These are phyloP conservation scores for Psidium friedrichsthalianum DNA, from an alignment of 345 rosid genomes.

Conservation along the genomic window DNA sequence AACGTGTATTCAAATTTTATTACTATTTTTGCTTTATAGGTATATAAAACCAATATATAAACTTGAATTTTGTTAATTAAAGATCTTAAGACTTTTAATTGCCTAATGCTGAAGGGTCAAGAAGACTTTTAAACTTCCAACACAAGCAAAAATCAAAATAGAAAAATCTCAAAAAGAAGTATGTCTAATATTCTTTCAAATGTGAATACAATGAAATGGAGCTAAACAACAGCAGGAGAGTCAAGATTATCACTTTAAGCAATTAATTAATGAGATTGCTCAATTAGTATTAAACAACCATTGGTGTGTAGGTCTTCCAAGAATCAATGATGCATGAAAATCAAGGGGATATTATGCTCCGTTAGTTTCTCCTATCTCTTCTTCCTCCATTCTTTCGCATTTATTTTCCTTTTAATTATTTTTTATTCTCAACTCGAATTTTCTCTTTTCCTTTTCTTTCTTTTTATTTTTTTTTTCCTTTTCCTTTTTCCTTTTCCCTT, in stretches of 20 bases:
- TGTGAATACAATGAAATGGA: background rate
- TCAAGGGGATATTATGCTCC: background rate
- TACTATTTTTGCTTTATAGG: background rate
- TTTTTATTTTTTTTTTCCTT: no score
- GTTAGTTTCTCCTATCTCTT: no score
- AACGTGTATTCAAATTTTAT: background rate
- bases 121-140: background rate
- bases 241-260: background rate
- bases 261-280: background rate
- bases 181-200: background rate
- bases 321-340: background rate
- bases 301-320: background rate
- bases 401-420: no score
- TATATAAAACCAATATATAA: background rate
- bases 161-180: background rate
- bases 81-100: background rate
- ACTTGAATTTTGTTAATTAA: background rate
- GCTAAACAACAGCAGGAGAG: background rate
- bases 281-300: background rate
- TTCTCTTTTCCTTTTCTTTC: no score
- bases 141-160: background rate
- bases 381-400: no score
- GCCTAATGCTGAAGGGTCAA: background rate
- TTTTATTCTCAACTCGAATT: no score
- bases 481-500: no score